Base-by-base conservation (phyloP, 2,329 filamentous ascomycete genomes). In the Plectosphaerella sp. region DNA sequence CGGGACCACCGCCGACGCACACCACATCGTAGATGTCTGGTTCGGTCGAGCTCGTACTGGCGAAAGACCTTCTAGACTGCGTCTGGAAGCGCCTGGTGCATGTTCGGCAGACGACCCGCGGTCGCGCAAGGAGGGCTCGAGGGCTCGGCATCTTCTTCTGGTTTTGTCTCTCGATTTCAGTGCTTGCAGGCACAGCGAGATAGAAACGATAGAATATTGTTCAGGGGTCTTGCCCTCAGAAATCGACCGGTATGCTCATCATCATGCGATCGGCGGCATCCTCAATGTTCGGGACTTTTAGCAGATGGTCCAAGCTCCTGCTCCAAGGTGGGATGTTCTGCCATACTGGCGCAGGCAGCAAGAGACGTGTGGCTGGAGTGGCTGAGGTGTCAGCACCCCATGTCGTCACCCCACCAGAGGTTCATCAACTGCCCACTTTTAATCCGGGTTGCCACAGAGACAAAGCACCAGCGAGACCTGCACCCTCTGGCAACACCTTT, bases 1-100 rank as follows among this genome's bases (percentile, higher is more conserved):
- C 91, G 22, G 92, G 91, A 5, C 92, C 91, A 56, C 91, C 92
- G 55, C 91, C 91, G 50, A 96, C 88, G 62, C 91, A 94, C 57
- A 96, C 90, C 33, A 96, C 88, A 80, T 96, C 91, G 74, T 94
- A 97, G 62, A 96, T 85, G 58, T 95, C 89, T 11, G 39, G 68
- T 59, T 53, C 76, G 65, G 53, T 37, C 9, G 50, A 16, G 49
- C 43, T 50, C 50, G 50, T 25, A 15, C 43, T 58, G 28, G 56
- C 54, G 25, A 42, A 58, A 7, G 50, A 48, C n/a, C 52, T 49
- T n/a, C 66, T 66, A 24, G 64, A 56, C 54, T 70, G 70, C 39
- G 59, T 61, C 50, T 64, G 65, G n/a, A 67, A 53, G 54, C 65
- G 67, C 25, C 65, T 72, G 48, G 68, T 71, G 58, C 79, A 82